Percentiles rank a stretch among this genome's conserved stretches.
Evolutionary conservation across 2,329 filamentous ascomycete species (phyloP).

Genomic region (Botryotinia globosa): DNA sequence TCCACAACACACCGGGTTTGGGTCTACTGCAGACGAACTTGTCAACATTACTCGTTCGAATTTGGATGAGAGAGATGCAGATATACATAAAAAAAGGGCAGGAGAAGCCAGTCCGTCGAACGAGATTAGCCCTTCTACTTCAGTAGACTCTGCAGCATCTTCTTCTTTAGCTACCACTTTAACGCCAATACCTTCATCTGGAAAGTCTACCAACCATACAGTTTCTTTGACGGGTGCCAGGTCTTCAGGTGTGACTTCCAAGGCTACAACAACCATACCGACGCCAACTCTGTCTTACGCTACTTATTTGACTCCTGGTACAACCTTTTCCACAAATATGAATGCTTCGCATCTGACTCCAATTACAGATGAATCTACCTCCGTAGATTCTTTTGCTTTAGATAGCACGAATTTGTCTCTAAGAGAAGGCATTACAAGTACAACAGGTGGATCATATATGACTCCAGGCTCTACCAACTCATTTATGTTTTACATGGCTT

Average conservation of each 20-base stretch:
- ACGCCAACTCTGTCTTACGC: background rate
- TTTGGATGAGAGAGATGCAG: background rate
- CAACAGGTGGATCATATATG: background rate
- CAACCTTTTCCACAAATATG: background rate
- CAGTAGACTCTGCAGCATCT: background rate
- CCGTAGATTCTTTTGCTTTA: too few species aligned
- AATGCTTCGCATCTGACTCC: background rate
- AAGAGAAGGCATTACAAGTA: background rate
- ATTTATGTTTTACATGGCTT: background rate
- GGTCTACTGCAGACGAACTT: background rate
- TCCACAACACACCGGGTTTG: slow-evolving; percentile 4
- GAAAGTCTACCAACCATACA: background rate
- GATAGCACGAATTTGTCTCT: background rate
- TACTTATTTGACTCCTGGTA: background rate
- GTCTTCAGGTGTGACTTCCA: background rate
- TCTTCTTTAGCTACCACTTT: background rate
- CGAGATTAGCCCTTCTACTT: too few species aligned
- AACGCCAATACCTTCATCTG: background rate
- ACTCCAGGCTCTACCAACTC: background rate
- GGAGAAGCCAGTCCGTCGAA: background rate
- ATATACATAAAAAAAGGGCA: background rate
- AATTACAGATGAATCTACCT: background rate
- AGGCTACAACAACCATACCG: background rate
- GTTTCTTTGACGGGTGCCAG: background rate
- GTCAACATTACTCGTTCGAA: background rate